Evolutionary conservation across 495 filamentous ascomycete species (phyloP), one percentile per base, ranked within the genome.

Genomic region (Penicillium canariense): DNA sequence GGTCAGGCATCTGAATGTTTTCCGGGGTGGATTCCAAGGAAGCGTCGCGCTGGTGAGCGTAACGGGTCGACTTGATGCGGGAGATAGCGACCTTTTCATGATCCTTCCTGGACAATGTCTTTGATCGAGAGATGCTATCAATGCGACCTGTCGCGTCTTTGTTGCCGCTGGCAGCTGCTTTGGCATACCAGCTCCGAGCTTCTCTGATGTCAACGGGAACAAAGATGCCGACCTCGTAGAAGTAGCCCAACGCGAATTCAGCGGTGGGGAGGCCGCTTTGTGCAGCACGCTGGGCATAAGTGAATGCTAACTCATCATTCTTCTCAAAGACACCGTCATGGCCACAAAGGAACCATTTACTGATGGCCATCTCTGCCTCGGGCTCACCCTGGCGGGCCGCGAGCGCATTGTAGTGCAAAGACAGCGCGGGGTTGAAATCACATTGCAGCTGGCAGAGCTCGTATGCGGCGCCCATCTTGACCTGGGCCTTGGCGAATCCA

Each of bases 321-420:
- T 97, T 97, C 35, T 89, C 82, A 65, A 98, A 97, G 5, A 91
- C 78, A 22, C 84, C 84, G 65, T 97, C 92, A 58, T 91, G 90
- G 7, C 94, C 94, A 63, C 94, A 97, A 23, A 98, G 78, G 71
- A 97, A 97, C 94, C 94, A 98, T 71, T 97, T 95, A 65, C 92
- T 97, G 54, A 98, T 93, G 22, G 91, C 90, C 81, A 98, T 91
- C 48, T 96, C 90, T 0, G 93, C 94, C 63, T 97, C 94, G 0
- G 89, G 73, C 61, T 97, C 91, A 8, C 85, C 85, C 70, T 97
- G 95, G 35, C 88, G 84, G 4, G 94, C 87, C 17, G 94, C 95
- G 35, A 98, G 80, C 49, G 90, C 91, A 67, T 97, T 96, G 70
- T 98, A 98, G 61, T 98, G 94, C 53, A 98, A 71, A 4, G 93